Evolutionary conservation across 176 grass and related monocot genomes (phyloP), one percentile per base, ranked within the genome.

Genomic region (Rhynchospora tenuis): DNA sequence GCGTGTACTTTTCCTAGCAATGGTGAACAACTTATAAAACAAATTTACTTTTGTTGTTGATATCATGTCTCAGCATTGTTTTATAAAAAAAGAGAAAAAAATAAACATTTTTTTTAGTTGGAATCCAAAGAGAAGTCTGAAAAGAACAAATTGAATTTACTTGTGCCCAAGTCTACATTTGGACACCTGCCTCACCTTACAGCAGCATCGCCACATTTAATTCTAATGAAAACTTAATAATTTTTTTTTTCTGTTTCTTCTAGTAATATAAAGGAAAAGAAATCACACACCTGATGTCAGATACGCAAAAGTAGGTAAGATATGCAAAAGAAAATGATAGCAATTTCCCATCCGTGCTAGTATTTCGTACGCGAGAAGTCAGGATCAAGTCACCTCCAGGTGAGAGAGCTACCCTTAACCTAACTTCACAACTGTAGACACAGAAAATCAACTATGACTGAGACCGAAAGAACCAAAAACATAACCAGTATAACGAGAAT

Each of bases 251-350:
- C 44, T 74, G 11, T 6, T 45, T 73, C 48, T 24, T 52, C 17
- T 31, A 77, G 80, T 52, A 67, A 68, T 47, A 11, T n/a, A 64
- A 62, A 64, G 22, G 42, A 38, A 81, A 29, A 44, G 2, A 69
- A 19, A 59, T 70, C 17, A 83, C 58, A 43, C 13, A 90, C 88
- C 88, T 90, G 38, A 90, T 90, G 80, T 97, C 95, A 54, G 95
- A 94, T 29, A 97, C 89, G 15, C 83, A 90, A 65, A 97, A 94
- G 85, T 88, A 94, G 14, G 95, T 91, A 64, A 89, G 92, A 64
- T 94, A 97, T 29, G 95, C 95, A 85, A 94, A 97, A 14, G 90
- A 89, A 89, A 92, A 97, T 52, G 95, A 92, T 46, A 97, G 90
- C 70, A 83, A 66, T 56, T 88, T 97, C 85, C 89, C 95, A 81